Evolutionary conservation across 2,329 filamentous ascomycete genomes (phyloP), one percentile per base, ranked within the genome.

Genomic region (Bimuria novae-zelandiae): DNA sequence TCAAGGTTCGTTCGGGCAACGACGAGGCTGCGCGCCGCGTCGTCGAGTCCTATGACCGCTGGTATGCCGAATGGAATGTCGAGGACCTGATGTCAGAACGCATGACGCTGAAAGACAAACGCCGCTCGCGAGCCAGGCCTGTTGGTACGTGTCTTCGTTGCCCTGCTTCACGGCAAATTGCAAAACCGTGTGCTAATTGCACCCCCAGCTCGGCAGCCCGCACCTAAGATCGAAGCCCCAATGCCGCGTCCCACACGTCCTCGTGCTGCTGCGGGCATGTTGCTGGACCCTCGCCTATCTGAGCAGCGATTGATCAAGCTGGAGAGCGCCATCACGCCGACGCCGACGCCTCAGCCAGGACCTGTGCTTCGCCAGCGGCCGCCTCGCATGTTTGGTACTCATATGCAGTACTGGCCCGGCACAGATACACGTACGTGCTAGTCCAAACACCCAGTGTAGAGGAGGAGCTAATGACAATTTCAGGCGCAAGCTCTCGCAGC

Each of bases 31-130:
- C 88, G n/a, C 80, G 82, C 21, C 72, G 81, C 10, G 72, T 83
- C 27, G 79, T 96, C 39, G 80, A 85, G 30, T 76, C 81, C 39
- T 97, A 91, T 68, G 86, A 95, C 51, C 76, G 78, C 30, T 97
- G 93, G 93, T 95, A 92, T 68, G 79, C 82, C 14, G 77, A 81
- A 23, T 84, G 92, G 75, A 82, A 83, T 27, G 84, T 97, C 51
- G 85, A 89, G 56, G 79, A 80, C 43, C 77, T 96, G 52, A 84
- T 97, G 62, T 86, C 89, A 3, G 88, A 93, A 55, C 84, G 93
- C 21, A 85, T 95, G 80, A 83, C 81, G 44, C 82, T 86, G 52
- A 96, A 94, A 71, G 87, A 92, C 65, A 80, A 82, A 67, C 91
- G 86, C 70, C 84, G 84, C 62, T 72, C 77, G 62, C 67, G 74